Base-by-base conservation (phyloP, 805 yeast genomes). In the Candida gorgasii region DNA sequence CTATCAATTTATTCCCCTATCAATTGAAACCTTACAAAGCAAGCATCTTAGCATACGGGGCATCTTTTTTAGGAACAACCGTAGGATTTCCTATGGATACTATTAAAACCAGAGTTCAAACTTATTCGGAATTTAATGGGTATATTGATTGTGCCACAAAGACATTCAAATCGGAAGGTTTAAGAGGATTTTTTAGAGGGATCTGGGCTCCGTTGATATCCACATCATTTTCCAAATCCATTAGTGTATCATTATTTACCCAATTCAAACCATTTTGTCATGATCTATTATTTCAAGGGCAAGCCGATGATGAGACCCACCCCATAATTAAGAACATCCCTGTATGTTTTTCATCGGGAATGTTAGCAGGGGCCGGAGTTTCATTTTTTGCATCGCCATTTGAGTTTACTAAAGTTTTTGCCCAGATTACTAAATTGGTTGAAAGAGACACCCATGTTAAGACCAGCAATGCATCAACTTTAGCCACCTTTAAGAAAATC, bases 61-160 rank as follows among this genome's bases (percentile, higher is more conserved):
- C 90, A 2, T 82, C 89, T 0, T 60, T 84, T 32, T 60, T 75
- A 9, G 74, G 89, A 14, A 83, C 89, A 1, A 67, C 79, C 3
- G 73, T 81, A n/a, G 95, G 93, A 14, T 88, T 82, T 54, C 96
- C 96, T 0, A 62, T 88, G 38, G 96, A 88, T 58, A 84, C 93
- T n/a, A 71, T 89, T 45, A 88, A 88, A 60, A 89, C 95, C 0
- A 69, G 96, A 46, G 82, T 86, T 81, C 96, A 88, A 59, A 84
- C 95, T 0, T 84, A 86, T 54, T 71, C 75, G 41, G 57, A 59
- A 38, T 87, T 79, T 63, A 65, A 66, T 12, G 73, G 78, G 39
- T 73, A 82, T 19, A 58, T 70, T 39, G 79, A 78, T 42, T 86
- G 95, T 56, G 65, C 84, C 14, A 54, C 55, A 26, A 64, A 72